Evolutionary conservation across 768 basidiomycete species (phyloP), one percentile per base, ranked within the genome.

Genomic region (Leucocoprinus leucothites): DNA sequence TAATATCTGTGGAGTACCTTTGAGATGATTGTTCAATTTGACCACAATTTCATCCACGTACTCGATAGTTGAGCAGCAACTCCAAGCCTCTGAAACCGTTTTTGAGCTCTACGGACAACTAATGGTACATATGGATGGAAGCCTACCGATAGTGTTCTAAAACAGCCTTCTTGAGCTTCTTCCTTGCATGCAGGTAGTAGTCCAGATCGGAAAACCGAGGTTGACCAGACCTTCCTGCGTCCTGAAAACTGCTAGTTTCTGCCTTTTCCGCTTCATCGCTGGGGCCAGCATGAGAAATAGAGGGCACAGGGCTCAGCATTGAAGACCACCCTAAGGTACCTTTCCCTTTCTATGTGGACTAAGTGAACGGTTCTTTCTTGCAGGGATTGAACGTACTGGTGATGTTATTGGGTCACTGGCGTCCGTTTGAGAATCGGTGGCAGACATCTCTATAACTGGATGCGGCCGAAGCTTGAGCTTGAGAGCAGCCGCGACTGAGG

Each of bases 1-100:
- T 40, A 98, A 70, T 43, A 89, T 83, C 87, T 92, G 59, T n/a
- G n/a, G n/a, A n/a, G n/a, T n/a, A n/a, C n/a, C n/a, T n/a, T n/a
- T 18, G 19, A 26, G 31, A 5, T 31, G 31, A 31, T n/a, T n/a
- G 31, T 11, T 31, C 31, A 58, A 34, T 5, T 5, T 31, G 31
- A 31, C 3, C 19, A 34, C 8, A 9, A 14, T 51, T 26, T 34
- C 34, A 36, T n/a, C 16, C 9, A 38, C 38, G 38, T 64, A 93
- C 93, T 28, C 93, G 80, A 68, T 96, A 99, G 64, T 92, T 92
- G 62, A 93, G 90, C 58, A 99, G 74, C 49, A 87, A 72, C 65
- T 96, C 94, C 19, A 55, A 44, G 28, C 21, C 40, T 19, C 51
- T 31, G 11, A 31, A 31, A 31, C 6, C 5, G 31, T 31, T 5